These are phyloP conservation scores for Rhizopogon salebrosus DNA, from an alignment of 768 basidiomycete species.

Conservation along the genomic window DNA sequence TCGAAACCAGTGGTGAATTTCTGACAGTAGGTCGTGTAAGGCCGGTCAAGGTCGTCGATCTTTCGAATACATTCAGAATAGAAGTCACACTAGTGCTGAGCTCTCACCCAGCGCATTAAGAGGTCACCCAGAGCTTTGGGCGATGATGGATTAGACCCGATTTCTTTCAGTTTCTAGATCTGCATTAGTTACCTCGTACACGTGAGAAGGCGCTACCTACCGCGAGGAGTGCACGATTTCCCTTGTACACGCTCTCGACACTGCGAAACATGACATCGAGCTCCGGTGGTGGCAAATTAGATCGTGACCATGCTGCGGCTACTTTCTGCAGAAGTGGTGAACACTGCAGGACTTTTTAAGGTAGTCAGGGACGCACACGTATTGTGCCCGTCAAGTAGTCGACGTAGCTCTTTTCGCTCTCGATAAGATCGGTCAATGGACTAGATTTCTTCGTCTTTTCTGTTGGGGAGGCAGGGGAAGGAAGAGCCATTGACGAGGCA, in stretches of 20 bases:
- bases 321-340: conserved; percentile 62
- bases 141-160: conserved; percentile 86
- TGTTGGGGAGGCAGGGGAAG: conserved; percentile 27
- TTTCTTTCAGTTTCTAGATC: conserved; percentile 84
- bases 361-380: conserved; percentile 51
- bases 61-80: conserved; percentile 24
- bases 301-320: conserved; percentile 95
- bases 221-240: conserved; percentile 74
- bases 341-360: conserved; percentile 9
- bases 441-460: conserved; percentile 63
- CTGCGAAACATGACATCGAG: conserved; percentile 93
- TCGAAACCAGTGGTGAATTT: conserved; percentile 79
- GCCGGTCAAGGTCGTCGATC: conserved; percentile 88
- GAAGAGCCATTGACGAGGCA: conserved; percentile 7
- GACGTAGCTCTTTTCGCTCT: conserved; percentile 90
- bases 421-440: conserved; percentile 87
- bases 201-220: conserved; percentile 32
- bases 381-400: conserved; percentile 88
- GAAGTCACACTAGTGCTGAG: conserved; percentile 2
- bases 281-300: conserved; percentile 88
- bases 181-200: conserved; percentile 8
- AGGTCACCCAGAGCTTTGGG: conserved; percentile 94
- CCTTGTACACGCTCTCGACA: conserved; percentile 89
- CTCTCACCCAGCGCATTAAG: conserved; percentile 92
- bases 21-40: conserved; percentile 78